phyloP scores from a whole-genome alignment of 208 protist species.

The Leishmania major region DNA sequence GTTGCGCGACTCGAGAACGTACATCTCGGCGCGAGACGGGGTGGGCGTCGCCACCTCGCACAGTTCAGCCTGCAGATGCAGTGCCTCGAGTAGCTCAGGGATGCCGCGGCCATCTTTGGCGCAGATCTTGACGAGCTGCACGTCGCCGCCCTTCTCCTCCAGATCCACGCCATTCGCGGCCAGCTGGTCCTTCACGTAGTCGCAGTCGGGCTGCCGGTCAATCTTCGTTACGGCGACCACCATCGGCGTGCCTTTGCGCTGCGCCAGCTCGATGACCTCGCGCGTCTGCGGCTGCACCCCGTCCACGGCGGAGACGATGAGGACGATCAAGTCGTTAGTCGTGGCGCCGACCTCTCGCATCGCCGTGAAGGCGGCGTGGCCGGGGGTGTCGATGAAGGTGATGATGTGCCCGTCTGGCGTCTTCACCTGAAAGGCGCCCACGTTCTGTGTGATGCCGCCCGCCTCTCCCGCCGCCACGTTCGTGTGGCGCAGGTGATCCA shows the following conservation, averaged over 20 bases:
- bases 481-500: conserved; percentile 95
- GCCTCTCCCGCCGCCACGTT: conserved; percentile 95
- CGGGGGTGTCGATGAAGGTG: conserved; percentile 99
- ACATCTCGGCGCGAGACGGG: conserved; percentile 80
- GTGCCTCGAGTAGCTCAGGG: conserved; percentile 87
- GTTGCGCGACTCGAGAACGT: conserved; percentile 92
- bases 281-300: conserved; percentile 95
- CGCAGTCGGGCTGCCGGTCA: conserved; percentile 90
- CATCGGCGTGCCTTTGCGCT: conserved; percentile 74
- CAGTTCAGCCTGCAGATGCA: conserved; percentile 90
- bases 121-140: conserved; percentile 91
- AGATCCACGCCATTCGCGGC: conserved; percentile 73
- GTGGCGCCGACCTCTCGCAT: conserved; percentile 95
- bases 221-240: conserved; percentile 98
- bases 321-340: conserved; percentile 97
- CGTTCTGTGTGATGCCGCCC: conserved; percentile 98
- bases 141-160: conserved; percentile 95
- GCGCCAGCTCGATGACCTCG: conserved; percentile 91
- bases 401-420: conserved; percentile 62
- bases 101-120: conserved; percentile 88
- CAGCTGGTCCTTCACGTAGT: conserved; percentile 86
- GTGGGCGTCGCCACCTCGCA: conserved; percentile 82
- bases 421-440: conserved; percentile 92
- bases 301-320: conserved; percentile 97
- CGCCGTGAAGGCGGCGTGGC: conserved; percentile 95